phyloP scores from a whole-genome alignment of 176 grass and related monocot species.

The maize (Zea mays) region Zm-B73-REFERENCE-NAM-5.0 NC_050102.1:138254501-138255000 shows the following conservation, averaged over 20 bases:
- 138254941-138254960: conserved; percentile 93
- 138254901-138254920: conserved; percentile 98
- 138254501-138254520: conserved; percentile 88
- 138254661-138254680: not conserved
- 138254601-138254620: not conserved
- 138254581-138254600: not conserved
- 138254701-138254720: conserved; percentile 92
- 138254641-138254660: not conserved
- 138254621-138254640: not conserved
- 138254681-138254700: conserved; percentile 50
- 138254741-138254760: conserved; percentile 97
- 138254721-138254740: conserved; percentile 93
- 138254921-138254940: conserved; percentile 95
- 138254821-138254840: not conserved
- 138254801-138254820: not conserved
- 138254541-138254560: conserved; percentile 90
- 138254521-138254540: conserved; percentile 93
- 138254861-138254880: not conserved
- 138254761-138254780: conserved; percentile 52
- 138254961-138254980: conserved; percentile 65
- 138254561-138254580: conserved; percentile 16
- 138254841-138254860: not conserved
- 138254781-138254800: not conserved
- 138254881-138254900: conserved; percentile 55
- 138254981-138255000: not conserved